phyloP scores from a whole-genome alignment of 1,284 basidiomycete species.

The Leucoagaricus sp. region DNA sequence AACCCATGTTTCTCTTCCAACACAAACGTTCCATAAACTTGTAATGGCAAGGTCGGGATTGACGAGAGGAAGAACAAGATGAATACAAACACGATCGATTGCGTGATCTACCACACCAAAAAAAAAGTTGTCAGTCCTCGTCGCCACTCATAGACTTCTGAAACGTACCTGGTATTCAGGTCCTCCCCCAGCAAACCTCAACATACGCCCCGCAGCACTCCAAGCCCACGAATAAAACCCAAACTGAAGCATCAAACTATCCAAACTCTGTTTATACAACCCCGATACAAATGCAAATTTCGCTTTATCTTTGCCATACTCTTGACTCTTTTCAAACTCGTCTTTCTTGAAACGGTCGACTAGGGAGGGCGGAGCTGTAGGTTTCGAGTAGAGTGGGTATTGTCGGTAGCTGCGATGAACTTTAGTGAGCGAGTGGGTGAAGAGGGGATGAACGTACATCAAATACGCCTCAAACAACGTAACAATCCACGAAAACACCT shows the following conservation, averaged over 20 bases:
- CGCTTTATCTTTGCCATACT: constrained; percentile 93
- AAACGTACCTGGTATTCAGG: constrained; percentile 63
- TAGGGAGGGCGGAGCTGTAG: constrained; percentile 76
- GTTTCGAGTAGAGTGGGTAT: constrained; percentile 80
- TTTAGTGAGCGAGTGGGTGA: background rate
- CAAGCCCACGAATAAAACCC: constrained; percentile 85
- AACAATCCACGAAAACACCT: constrained; percentile 77
- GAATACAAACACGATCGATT: constrained; percentile 81
- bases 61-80: constrained; percentile 69
- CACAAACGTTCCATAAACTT: constrained; percentile 88
- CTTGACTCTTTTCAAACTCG: constrained; percentile 87
- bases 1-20: constrained; percentile 96
- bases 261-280: constrained; percentile 72
- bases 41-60: constrained; percentile 72
- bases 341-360: constrained; percentile 71
- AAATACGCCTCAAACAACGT: constrained; percentile 84
- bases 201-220: constrained; percentile 55
- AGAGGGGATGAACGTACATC: constrained; percentile 49
- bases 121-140: background rate
- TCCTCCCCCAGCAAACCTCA: constrained; percentile 60
- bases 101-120: constrained; percentile 62
- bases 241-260: constrained; percentile 72
- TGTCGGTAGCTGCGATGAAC: constrained; percentile 65
- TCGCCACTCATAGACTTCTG: background rate
- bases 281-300: constrained; percentile 77